Evolutionary conservation across 1,284 basidiomycete genomes (phyloP).

Genomic region (Cryptococcus sp.): DNA sequence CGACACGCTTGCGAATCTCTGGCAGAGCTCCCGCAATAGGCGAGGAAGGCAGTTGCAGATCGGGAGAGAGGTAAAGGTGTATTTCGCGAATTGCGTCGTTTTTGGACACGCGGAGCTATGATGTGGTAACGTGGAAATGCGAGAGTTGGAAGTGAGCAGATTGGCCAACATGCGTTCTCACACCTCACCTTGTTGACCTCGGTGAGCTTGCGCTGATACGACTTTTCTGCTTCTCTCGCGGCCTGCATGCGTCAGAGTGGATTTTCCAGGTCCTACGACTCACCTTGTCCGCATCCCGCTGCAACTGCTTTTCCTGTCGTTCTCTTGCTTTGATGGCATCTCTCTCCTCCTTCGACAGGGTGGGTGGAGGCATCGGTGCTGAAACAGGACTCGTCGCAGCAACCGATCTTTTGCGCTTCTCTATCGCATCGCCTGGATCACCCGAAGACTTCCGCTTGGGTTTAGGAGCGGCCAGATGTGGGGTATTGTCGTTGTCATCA

Average conservation of each 20-base stretch:
- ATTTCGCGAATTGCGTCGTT: conserved; percentile 49
- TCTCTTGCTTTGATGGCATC: conserved; percentile 33
- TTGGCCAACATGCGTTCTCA: no score
- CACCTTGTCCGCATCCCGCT: conserved; percentile 39
- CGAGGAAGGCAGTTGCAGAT: conserved; percentile 37
- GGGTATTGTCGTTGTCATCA: no score
- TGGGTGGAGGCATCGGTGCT: not conserved
- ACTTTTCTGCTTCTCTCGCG: conserved; percentile 44
- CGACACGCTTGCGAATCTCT: conserved; percentile 37
- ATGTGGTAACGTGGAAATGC: not conserved
- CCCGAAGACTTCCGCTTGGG: no score
- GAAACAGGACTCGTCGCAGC: no score
- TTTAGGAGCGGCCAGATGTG: no score
- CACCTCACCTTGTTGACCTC: conserved; percentile 40
- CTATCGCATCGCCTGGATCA: not conserved
- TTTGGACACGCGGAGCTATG: conserved; percentile 45
- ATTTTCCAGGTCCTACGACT: not conserved
- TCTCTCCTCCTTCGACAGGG: conserved; percentile 27
- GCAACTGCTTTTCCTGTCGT: conserved; percentile 33
- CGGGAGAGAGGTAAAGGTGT: conserved; percentile 45
- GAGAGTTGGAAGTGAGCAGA: not conserved
- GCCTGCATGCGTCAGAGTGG: conserved; percentile 20
- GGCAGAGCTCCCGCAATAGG: conserved; percentile 46
- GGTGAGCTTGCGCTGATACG: conserved; percentile 39
- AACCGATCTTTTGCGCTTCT: not conserved